phyloP scores from a whole-genome alignment of 2,329 filamentous ascomycete species.

The Claviceps humidiphila region DNA sequence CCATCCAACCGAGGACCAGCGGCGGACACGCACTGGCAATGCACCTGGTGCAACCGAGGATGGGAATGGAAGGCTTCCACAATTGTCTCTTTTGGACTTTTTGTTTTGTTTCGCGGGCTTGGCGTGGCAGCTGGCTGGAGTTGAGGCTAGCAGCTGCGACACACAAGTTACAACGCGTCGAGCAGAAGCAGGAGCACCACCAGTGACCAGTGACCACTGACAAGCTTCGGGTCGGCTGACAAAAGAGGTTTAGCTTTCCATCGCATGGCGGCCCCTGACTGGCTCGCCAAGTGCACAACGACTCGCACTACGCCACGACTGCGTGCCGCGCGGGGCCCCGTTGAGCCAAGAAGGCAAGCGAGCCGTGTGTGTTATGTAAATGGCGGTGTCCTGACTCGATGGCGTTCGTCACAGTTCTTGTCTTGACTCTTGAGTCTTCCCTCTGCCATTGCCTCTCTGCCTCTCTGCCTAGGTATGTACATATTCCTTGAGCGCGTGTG shows the following conservation, averaged over 20 bases:
- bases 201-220: background rate
- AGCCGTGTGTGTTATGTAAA: background rate
- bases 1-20: too few relatives aligned
- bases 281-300: background rate
- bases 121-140: too few relatives aligned
- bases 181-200: too few relatives aligned
- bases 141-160: too few relatives aligned
- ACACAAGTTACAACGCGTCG: too few relatives aligned
- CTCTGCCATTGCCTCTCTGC: background rate
- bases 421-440: background rate
- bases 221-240: background rate
- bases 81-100: too few relatives aligned
- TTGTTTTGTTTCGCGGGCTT: background rate
- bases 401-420: background rate
- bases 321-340: background rate
- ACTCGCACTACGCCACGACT: background rate
- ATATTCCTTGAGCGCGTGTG: background rate
- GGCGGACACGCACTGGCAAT: too few relatives aligned
- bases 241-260: background rate
- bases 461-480: background rate
- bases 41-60: too few relatives aligned
- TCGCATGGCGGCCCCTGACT: background rate
- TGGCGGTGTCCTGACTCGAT: background rate
- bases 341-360: background rate
- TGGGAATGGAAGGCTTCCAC: too few relatives aligned